These are phyloP conservation scores for Epichloe bromicola DNA, from an alignment of 2,329 filamentous ascomycete species.

Conservation along the genomic window DNA sequence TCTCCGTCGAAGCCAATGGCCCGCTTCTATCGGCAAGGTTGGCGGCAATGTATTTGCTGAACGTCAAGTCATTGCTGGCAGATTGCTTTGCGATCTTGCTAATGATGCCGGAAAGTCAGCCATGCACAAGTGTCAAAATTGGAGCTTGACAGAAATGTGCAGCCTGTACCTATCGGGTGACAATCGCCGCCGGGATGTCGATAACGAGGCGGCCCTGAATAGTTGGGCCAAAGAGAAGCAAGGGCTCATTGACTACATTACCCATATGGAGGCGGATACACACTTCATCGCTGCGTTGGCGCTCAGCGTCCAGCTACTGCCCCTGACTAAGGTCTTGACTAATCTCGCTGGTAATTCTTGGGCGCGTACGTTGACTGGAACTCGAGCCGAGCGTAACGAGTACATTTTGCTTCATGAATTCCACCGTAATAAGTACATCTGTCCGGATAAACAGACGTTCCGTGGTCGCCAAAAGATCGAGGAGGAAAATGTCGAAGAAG, in stretches of 20 bases:
- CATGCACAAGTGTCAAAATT: constrained; percentile 95
- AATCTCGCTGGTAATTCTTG: constrained; percentile 97
- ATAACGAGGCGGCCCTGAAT: constrained; percentile 76
- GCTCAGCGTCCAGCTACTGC: constrained; percentile 78
- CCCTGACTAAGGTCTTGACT: constrained; percentile 86
- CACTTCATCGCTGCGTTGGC: constrained; percentile 90
- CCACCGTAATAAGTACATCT: constrained; percentile 93
- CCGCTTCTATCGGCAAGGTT: constrained; percentile 69
- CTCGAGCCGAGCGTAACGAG: constrained; percentile 92
- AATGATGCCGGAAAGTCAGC: constrained; percentile 96
- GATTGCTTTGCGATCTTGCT: constrained; percentile 82
- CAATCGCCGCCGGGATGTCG: constrained; percentile 66
- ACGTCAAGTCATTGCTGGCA: constrained; percentile 75
- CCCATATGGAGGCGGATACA: constrained; percentile 88
- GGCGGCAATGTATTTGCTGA: constrained; percentile 89
- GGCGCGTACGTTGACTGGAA: constrained; percentile 91
- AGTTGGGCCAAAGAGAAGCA: constrained; percentile 68
- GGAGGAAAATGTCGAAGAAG: constrained; percentile 55
- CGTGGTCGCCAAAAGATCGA: constrained; percentile 61
- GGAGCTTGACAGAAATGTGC: constrained; percentile 97
- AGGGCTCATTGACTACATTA: constrained; percentile 85
- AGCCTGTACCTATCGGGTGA: constrained; percentile 69
- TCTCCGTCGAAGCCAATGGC: constrained; percentile 75
- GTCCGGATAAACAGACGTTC: constrained; percentile 82
- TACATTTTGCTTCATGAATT: constrained; percentile 98